A percentile compares a stretch with the other conserved stretches of the same genome.
Conservation (phyloP, 1,284 basidiomycete genomes). For the Leccinum pallidistipes region DNA sequence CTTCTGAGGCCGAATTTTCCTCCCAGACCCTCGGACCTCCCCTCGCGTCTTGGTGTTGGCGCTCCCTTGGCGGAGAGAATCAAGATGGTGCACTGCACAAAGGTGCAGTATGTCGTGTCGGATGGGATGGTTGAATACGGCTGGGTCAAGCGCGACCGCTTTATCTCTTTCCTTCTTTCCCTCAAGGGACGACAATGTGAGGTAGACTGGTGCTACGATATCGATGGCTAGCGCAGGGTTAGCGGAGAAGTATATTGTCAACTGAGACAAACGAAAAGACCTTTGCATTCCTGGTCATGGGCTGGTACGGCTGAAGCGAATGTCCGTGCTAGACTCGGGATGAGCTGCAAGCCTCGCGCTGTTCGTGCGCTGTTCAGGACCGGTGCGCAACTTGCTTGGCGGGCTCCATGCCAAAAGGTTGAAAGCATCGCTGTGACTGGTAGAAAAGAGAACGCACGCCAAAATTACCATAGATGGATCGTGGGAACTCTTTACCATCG, state of each 20-base stretch:
- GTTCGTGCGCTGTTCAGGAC: not conserved
- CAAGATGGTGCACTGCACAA: slow-evolving; percentile 88
- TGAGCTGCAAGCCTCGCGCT: not conserved
- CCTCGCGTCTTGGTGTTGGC: slow-evolving; percentile 89
- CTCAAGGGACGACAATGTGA: slow-evolving; percentile 59
- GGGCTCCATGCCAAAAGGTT: slow-evolving; percentile 14
- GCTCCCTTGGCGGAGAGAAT: slow-evolving; percentile 87
- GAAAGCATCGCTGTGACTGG: slow-evolving; percentile 19
- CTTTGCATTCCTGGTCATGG: slow-evolving; percentile 12
- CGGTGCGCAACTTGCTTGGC: slow-evolving; percentile 10
- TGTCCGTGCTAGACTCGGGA: slow-evolving; percentile 6
- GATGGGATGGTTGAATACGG: slow-evolving; percentile 85
- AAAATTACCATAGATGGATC: slow-evolving; percentile 27
- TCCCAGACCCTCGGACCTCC: slow-evolving; percentile 86
- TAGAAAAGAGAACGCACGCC: not conserved
- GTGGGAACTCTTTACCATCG: slow-evolving; percentile 26
- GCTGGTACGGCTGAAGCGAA: slow-evolving; percentile 15
- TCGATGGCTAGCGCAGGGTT: slow-evolving; percentile 39
- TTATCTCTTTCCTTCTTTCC: slow-evolving; percentile 46
- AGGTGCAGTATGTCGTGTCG: slow-evolving; percentile 93
- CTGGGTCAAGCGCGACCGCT: slow-evolving; percentile 75
- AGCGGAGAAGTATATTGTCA: slow-evolving; percentile 6
- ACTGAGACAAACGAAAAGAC: slow-evolving; percentile 11
- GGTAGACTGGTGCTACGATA: slow-evolving; percentile 51
- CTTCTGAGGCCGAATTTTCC: slow-evolving; percentile 91